Percentiles rank a stretch among this genome's conserved stretches.
These are phyloP conservation scores for Gossypium schwendimanii DNA, from an alignment of 441 rosid species.

Conservation along the genomic window DNA sequence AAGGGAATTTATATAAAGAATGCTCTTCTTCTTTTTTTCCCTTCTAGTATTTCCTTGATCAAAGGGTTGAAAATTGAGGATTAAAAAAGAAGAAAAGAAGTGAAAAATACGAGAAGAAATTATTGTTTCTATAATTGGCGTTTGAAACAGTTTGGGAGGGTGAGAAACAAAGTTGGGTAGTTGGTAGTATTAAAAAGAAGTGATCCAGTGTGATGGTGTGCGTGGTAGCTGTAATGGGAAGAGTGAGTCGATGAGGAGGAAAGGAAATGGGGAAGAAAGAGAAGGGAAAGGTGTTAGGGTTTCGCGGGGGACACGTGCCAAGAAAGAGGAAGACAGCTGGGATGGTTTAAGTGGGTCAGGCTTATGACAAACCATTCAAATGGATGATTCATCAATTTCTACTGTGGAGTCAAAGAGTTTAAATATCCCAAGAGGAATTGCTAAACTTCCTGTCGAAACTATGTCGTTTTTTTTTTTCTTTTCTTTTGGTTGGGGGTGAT, in stretches of 20 bases:
- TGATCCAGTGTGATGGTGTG: conserved; percentile 15
- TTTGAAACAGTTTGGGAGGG: neutral
- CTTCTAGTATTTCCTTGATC: conserved; percentile 14
- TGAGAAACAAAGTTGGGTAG: neutral
- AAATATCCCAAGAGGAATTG: neutral
- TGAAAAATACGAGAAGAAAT: neutral
- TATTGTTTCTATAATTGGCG: neutral
- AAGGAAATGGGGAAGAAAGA: neutral
- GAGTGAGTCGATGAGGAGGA: neutral
- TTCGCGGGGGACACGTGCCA: conserved; percentile 5
- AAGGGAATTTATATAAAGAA: conserved; percentile 16
- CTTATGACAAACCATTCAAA: conserved; percentile 15
- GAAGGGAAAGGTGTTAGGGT: neutral
- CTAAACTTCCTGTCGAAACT: neutral
- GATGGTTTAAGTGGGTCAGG: conserved; percentile 49
- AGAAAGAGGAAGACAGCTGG: conserved; percentile 52
- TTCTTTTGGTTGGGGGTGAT: neutral
- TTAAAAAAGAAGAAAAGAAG: neutral
- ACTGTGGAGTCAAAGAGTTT: no score
- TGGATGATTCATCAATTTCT: conserved; percentile 8
- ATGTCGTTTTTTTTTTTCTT: neutral
- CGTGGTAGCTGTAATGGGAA: neutral
- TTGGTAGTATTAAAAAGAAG: neutral
- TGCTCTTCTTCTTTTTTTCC: neutral
- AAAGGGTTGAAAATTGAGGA: conserved; percentile 27